phyloP scores from a whole-genome alignment of 352 stramenopile genomes.

The Phytophthora foliorum region DNA sequence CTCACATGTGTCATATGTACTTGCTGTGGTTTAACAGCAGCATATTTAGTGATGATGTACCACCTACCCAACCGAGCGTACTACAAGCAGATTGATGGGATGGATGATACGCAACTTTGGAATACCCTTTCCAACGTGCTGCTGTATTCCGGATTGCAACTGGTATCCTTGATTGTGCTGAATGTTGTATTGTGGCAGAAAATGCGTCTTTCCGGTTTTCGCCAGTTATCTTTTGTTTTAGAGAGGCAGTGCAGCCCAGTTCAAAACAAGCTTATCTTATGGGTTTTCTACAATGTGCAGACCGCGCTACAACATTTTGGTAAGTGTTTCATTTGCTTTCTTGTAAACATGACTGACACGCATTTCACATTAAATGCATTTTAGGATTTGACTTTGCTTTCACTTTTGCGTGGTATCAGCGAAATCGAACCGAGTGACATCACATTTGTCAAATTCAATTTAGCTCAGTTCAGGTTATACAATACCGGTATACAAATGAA shows the following conservation, averaged over 20 bases:
- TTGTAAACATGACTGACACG: background rate
- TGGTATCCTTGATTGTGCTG: conserved; percentile 15
- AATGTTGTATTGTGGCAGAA: conserved; percentile 1
- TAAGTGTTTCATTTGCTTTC: background rate
- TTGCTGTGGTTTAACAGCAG: conserved; percentile 3
- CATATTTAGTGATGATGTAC: conserved; percentile 32
- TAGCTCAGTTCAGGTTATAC: too few species aligned
- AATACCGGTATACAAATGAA: too few species aligned
- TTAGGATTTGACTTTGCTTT: conserved; percentile 19
- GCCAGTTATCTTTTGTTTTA: conserved; percentile 23
- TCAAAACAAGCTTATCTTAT: conserved; percentile 25
- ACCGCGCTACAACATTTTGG: conserved; percentile 35
- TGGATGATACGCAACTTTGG: conserved; percentile 5
- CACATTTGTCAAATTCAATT: too few species aligned
- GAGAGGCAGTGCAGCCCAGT: conserved; percentile 9
- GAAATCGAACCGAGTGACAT: too few species aligned
- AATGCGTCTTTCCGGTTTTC: conserved; percentile 13
- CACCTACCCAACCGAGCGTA: conserved; percentile 37
- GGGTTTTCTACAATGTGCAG: conserved; percentile 31
- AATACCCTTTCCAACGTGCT: conserved; percentile 10
- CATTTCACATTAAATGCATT: background rate
- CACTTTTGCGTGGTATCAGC: conserved; percentile 18
- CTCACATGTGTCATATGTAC: background rate
- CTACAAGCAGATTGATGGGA: conserved; percentile 27
- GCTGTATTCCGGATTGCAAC: conserved; percentile 15